Conservation (phyloP, 176 grass and related monocot species). For the Melocanna baccifera region DNA sequence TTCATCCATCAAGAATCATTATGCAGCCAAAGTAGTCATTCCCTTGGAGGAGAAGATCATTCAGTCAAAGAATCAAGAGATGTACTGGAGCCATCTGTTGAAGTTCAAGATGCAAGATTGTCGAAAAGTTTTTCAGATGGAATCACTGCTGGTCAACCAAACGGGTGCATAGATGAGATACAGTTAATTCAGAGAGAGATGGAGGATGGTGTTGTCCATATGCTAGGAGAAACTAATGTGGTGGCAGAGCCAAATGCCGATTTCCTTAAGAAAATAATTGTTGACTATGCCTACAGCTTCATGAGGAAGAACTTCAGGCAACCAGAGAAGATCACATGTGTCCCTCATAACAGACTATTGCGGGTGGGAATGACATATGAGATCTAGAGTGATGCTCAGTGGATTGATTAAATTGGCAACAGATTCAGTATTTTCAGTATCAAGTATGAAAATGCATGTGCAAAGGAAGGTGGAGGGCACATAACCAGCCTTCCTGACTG, state of each 20-base stretch:
- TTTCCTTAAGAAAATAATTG: slow-evolving; percentile 48
- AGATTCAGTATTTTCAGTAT: not conserved
- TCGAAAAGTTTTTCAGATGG: slow-evolving; percentile 19
- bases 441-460: not conserved
- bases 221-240: slow-evolving; percentile 58
- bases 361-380: slow-evolving; percentile 70
- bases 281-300: slow-evolving; percentile 63
- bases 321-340: slow-evolving; percentile 47
- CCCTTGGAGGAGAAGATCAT: slow-evolving; percentile 23
- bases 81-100: slow-evolving; percentile 5
- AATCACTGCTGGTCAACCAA: not conserved
- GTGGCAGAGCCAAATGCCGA: slow-evolving; percentile 36
- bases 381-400: slow-evolving; percentile 21
- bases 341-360: slow-evolving; percentile 53
- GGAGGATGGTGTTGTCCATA: slow-evolving; percentile 55
- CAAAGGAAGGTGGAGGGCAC: not conserved
- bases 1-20: slow-evolving; percentile 56
- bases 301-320: slow-evolving; percentile 72
- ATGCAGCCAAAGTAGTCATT: slow-evolving; percentile 23
- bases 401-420: not conserved
- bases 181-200: slow-evolving; percentile 40
- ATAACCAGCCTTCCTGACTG: not conserved
- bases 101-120: slow-evolving; percentile 19
- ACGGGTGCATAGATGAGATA: slow-evolving; percentile 33
- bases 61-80: slow-evolving; percentile 30